These are phyloP conservation scores for Beauveria scarabaeidicola DNA, from an alignment of 2,329 filamentous ascomycete genomes.

Conservation along the genomic window DNA sequence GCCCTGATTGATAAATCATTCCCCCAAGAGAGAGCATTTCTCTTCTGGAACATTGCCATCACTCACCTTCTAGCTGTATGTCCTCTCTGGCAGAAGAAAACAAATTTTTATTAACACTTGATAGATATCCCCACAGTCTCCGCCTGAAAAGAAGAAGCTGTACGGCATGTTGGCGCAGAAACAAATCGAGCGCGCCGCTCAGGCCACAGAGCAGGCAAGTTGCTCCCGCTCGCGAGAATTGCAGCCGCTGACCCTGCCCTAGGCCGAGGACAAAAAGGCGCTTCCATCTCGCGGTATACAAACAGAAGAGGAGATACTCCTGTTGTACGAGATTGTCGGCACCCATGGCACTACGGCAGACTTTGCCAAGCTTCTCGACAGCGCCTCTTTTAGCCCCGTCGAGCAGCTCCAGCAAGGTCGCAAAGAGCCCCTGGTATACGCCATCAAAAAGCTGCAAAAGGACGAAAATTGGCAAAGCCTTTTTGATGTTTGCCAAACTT, in stretches of 20 bases:
- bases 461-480: slow-evolving; percentile 33
- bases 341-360: slow-evolving; percentile 35
- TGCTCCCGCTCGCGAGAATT: no score
- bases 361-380: slow-evolving; percentile 30
- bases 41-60: slow-evolving; percentile 48
- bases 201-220: slow-evolving; percentile 35
- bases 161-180: slow-evolving; percentile 43
- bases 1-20: slow-evolving; percentile 44
- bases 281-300: slow-evolving; percentile 26
- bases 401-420: slow-evolving; percentile 36
- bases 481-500: slow-evolving; percentile 35
- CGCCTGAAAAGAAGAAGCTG: slow-evolving; percentile 40
- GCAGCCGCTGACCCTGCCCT: background rate
- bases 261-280: slow-evolving; percentile 14
- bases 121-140: slow-evolving; percentile 38
- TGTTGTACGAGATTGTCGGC: slow-evolving; percentile 40
- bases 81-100: background rate
- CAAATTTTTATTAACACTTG: background rate
- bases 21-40: slow-evolving; percentile 36
- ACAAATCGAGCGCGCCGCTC: slow-evolving; percentile 42
- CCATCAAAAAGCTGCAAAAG: slow-evolving; percentile 28
- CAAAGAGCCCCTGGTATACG: slow-evolving; percentile 39
- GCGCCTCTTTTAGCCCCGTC: slow-evolving; percentile 33
- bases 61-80: slow-evolving; percentile 46
- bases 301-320: slow-evolving; percentile 41